A percentile compares a stretch with the other conserved stretches of the same genome.
These are phyloP conservation scores for Polygonum aviculare DNA, from an alignment of 148 eudicot species.

Conservation along the genomic window DNA sequence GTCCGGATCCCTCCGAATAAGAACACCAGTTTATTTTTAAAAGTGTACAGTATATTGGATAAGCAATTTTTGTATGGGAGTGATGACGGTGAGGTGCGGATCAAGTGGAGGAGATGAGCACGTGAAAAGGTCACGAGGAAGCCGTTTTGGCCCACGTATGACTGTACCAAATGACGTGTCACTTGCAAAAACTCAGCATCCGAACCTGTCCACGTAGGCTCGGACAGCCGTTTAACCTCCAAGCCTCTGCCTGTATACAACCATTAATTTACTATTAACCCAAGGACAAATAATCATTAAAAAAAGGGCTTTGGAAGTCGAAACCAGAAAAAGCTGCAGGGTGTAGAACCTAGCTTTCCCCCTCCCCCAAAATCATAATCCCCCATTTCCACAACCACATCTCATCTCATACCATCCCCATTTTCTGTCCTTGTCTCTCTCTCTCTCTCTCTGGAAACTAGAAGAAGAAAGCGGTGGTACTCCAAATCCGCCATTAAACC, in stretches of 20 bases:
- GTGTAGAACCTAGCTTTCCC: neutral
- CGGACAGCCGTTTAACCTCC: slow-evolving; percentile 78
- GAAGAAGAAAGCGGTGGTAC: neutral
- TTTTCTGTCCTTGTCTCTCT: neutral
- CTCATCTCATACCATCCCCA: neutral
- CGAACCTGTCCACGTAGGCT: slow-evolving; percentile 40
- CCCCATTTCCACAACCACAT: neutral
- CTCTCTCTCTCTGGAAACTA: neutral
- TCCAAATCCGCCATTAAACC: slow-evolving; percentile 16
- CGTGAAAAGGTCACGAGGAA: slow-evolving; percentile 10
- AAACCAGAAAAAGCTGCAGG: slow-evolving; percentile 4
- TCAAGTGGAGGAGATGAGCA: neutral
- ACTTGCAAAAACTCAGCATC: slow-evolving; percentile 9
- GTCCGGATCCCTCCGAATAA: too few species aligned
- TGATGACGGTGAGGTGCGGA: neutral
- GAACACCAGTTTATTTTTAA: neutral
- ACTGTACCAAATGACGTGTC: too few species aligned
- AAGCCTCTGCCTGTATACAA: slow-evolving; percentile 17
- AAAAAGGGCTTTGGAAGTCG: neutral
- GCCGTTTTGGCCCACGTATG: neutral
- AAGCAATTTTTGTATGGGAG: neutral
- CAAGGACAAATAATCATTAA: neutral
- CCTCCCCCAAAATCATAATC: neutral
- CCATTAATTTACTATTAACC: neutral
- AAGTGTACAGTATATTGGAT: neutral